phyloP scores from a whole-genome alignment of 257 asterid genomes.

The Solanum appendiculatum region DNA sequence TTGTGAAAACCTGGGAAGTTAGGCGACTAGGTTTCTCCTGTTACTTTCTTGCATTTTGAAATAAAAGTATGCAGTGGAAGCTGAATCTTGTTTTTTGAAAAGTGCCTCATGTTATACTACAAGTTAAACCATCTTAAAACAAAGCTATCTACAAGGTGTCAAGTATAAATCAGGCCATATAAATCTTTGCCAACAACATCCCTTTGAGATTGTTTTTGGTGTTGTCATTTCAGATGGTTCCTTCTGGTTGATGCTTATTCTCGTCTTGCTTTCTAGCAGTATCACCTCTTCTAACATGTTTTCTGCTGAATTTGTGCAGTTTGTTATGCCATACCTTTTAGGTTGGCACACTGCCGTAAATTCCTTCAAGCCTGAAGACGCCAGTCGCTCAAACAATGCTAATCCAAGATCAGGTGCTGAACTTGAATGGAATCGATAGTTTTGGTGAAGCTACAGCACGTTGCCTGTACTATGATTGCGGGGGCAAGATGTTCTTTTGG shows the following conservation, averaged over 20 bases:
- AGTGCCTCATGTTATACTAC: not conserved
- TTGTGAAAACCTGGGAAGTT: not conserved
- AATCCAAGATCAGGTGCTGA: conserved; percentile 58
- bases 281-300: not conserved
- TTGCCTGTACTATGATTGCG: not conserved
- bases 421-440: conserved; percentile 75
- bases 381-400: conserved; percentile 32
- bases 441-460: not conserved
- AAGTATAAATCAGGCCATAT: not conserved
- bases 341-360: conserved; percentile 87
- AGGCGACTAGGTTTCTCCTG: not conserved
- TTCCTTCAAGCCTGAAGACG: conserved; percentile 62
- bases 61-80: not conserved
- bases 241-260: not conserved
- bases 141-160: not conserved
- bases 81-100: not conserved
- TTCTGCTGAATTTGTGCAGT: conserved; percentile 40
- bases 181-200: not conserved
- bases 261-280: not conserved
- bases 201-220: not conserved
- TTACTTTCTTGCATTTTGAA: not conserved
- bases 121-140: not conserved
- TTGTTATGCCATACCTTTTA: conserved; percentile 64
- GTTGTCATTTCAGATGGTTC: not conserved
- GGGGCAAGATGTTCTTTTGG: not conserved